phyloP scores from a whole-genome alignment of 495 filamentous ascomycete species.

The Hypoxylon perforatum region DNA sequence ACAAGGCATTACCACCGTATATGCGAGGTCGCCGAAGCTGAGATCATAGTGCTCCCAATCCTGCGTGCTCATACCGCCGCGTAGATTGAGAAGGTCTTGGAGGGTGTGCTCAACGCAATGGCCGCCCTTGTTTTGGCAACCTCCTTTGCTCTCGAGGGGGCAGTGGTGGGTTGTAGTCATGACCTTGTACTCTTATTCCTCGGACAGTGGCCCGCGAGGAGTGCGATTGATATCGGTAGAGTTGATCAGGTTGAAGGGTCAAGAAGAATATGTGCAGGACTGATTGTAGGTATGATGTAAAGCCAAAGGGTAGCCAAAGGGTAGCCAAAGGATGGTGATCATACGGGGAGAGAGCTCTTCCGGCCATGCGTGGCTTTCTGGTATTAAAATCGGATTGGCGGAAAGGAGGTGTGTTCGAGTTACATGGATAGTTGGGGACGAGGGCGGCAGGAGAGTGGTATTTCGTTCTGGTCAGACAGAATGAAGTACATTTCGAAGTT shows the following conservation, averaged over 20 bases:
- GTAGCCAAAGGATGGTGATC: too few species aligned
- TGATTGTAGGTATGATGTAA: too few species aligned
- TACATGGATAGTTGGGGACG: not conserved
- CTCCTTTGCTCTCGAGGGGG: not conserved
- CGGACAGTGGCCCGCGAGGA: not conserved
- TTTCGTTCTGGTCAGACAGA: conserved; percentile 2
- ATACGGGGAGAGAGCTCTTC: not conserved
- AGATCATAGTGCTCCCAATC: too few species aligned
- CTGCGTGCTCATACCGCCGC: too few species aligned
- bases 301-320: too few species aligned
- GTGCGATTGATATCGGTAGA: too few species aligned
- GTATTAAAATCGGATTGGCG: not conserved
- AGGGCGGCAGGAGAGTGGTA: not conserved
- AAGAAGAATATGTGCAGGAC: too few species aligned
- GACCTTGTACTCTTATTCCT: not conserved
- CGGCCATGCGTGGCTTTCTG: not conserved
- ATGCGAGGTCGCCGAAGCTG: too few species aligned
- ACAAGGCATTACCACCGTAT: too few species aligned
- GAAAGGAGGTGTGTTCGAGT: not conserved
- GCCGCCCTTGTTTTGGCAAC: not conserved
- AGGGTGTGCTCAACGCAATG: not conserved
- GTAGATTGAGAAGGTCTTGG: too few species aligned
- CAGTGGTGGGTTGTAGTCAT: not conserved
- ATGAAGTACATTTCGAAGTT: not conserved
- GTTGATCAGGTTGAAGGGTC: too few species aligned